Base-by-base conservation (phyloP, 306 rosid genomes). In the Quercus rubra region DNA sequence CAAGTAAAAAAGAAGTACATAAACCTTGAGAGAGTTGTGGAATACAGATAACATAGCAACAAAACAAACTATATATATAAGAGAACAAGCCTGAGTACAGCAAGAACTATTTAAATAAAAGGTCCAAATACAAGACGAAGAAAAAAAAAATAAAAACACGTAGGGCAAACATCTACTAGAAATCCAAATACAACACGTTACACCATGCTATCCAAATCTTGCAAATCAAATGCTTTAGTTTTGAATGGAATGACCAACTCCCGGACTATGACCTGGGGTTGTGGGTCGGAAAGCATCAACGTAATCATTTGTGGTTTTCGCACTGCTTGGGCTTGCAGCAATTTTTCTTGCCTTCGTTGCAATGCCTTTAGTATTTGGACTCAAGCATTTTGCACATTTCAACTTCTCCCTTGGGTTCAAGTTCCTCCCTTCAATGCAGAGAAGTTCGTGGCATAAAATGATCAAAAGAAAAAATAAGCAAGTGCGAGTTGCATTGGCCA, bases 211-310 rank as follows among this genome's bases (percentile, higher is more conserved):
- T 67, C 72, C 38, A 19, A 31, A 67, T 19, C 46, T 30, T 31
- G 12, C 12, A 64, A 30, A 64, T 64, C 20, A 30, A 17, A 17
- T 30, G 38, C n/a, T 67, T 77, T 81, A 87, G 82, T 74, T 79
- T 70, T 86, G 81, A 76, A 88, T 27, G 59, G 91, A 81, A 81
- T 91, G 97, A 2, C 98, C 98, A 43, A 88, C 90, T 5, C 98
- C 94, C 0, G 97, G 98, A 59, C 95, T 91, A 54, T 91, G 90
- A 7, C 97, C 96, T 2, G 96, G 94, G 17, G 79, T 78, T 7
- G 94, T 91, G 12, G 96, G 92, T 62, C 96, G 83, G 70, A 91
- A 92, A 72, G 96, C 90, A 38, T 84, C 92, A 12, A 75, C 88
- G 76, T 71, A 74, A 27, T 85, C 91, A 9, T 23, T 41, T 19